Percentiles rank a stretch among this genome's conserved stretches.
phyloP scores from a whole-genome alignment of 257 asterid genomes.

The Euphrasia confusa region DNA sequence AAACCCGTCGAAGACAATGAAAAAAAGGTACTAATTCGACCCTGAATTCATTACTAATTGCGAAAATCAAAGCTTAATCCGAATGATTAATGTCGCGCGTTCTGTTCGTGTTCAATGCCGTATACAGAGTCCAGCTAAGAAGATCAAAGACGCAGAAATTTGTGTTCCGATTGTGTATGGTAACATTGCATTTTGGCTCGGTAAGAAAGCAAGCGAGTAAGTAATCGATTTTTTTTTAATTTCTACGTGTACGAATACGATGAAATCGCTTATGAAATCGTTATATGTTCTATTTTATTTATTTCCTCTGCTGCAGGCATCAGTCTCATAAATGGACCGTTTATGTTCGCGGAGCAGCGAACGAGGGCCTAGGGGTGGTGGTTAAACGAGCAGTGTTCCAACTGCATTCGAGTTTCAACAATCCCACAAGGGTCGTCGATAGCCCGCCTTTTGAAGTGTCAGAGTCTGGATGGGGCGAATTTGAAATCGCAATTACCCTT shows the following conservation, averaged over 20 bases:
- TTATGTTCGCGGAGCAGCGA: constrained; percentile 87
- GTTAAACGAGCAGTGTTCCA: constrained; percentile 81
- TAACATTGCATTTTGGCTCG: constrained; percentile 95
- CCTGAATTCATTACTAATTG: too few species aligned
- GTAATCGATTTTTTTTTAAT: constrained; percentile 19
- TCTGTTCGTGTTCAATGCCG: not conserved
- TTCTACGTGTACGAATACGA: constrained; percentile 25
- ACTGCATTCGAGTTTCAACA: constrained; percentile 88
- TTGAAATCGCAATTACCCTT: constrained; percentile 86
- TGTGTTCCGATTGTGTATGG: constrained; percentile 85
- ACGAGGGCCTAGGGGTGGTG: constrained; percentile 82
- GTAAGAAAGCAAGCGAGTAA: constrained; percentile 99
- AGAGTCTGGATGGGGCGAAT: constrained; percentile 98
- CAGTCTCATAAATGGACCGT: constrained; percentile 93
- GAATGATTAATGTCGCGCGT: too few species aligned
- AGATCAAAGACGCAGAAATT: constrained; percentile 71
- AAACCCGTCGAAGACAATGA: constrained; percentile 67
- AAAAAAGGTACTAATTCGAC: constrained; percentile 34
- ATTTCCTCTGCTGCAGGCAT: constrained; percentile 34
- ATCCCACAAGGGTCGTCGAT: constrained; percentile 76
- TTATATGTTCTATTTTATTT: not conserved
- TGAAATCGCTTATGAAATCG: constrained; percentile 17
- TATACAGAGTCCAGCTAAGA: constrained; percentile 47
- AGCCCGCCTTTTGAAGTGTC: constrained; percentile 82
- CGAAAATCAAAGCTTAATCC: not conserved